A percentile compares a stretch with the other conserved stretches of the same genome.
Evolutionary conservation across 768 basidiomycete genomes (phyloP).

Genomic region (Thelephora aurantiotincta): DNA sequence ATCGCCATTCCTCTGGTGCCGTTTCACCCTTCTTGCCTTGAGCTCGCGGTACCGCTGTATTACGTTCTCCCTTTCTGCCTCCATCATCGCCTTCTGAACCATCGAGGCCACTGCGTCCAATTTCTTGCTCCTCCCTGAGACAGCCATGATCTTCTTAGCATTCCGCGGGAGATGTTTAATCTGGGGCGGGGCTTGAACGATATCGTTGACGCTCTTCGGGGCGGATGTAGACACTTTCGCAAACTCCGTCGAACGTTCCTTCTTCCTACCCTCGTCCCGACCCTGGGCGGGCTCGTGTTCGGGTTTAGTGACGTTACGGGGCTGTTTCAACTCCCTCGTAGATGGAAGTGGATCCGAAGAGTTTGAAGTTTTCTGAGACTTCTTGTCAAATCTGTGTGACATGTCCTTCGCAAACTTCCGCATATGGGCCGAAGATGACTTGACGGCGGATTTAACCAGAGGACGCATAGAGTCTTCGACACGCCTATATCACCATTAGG

Average conservation of each 20-base stretch:
- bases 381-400: constrained; percentile 24
- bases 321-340: not conserved
- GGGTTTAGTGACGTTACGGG: constrained; percentile 1
- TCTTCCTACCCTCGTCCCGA: constrained; percentile 1
- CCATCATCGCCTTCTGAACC: constrained; percentile 68
- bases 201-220: constrained; percentile 57
- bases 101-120: constrained; percentile 43
- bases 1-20: not conserved
- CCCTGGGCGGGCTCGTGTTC: constrained; percentile 8
- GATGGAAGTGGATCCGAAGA: constrained; percentile 2
- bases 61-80: constrained; percentile 54
- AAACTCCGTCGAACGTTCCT: constrained; percentile 26
- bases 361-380: constrained; percentile 8
- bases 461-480: constrained; percentile 64
- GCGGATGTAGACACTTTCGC: constrained; percentile 31
- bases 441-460: constrained; percentile 44
- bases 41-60: constrained; percentile 56
- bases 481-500: constrained; percentile 28
- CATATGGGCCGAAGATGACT: constrained; percentile 34
- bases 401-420: constrained; percentile 19
- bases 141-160: constrained; percentile 13
- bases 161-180: constrained; percentile 42
- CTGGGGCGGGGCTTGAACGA: constrained; percentile 54
- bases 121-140: constrained; percentile 2
- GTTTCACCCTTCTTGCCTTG: constrained; percentile 29